Evolutionary conservation across 352 stramenopile species (phyloP), one percentile per base, ranked within the genome.

Genomic region (Blastocystis sp.): DNA sequence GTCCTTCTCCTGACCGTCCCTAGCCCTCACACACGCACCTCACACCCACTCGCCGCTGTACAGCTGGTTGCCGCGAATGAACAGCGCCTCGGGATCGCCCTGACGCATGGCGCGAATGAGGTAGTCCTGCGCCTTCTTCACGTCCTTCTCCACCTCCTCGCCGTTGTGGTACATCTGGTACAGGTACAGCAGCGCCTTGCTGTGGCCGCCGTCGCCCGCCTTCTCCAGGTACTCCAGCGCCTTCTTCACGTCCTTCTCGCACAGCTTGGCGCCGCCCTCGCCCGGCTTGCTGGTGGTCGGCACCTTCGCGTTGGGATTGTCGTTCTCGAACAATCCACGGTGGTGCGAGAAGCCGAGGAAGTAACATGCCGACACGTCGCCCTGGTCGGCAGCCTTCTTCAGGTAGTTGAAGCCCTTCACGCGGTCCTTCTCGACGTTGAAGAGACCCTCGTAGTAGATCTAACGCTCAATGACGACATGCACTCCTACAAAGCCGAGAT

Each of bases 291-390:
- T 62, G 10, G 65, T 71, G 33, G 65, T 77, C 37, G 77, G 77
- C 31, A 74, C 35, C n/a, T 37, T 2, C 55, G 77, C 77, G 55
- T 77, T 88, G 3, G 77, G 61, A 39, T 77, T 71, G 35, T 77
- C 77, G 55, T 88, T 61, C 39, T 88, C 65, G 37, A 77, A 77
- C 13, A 77, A 55, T 12, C 62, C 77, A 62, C 94, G 91, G 91
- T 95, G 93, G 79, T 95, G 92, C 62, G 95, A 39, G 88, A 94
- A 93, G 63, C 94, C 94, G 92, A 96, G 94, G 89, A 95, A 95
- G 88, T 95, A 95, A 90, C 95, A 94, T 13, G 94, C 94, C 35
- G 94, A 94, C 1, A 92, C 78, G 79, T 96, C 94, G 9, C 94
- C 94, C 50, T 92, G 90, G 77, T 96, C 93, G 3, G 94, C 93